phyloP scores from a whole-genome alignment of 2,329 filamentous ascomycete genomes.

The Fusarium napiforme region DNA sequence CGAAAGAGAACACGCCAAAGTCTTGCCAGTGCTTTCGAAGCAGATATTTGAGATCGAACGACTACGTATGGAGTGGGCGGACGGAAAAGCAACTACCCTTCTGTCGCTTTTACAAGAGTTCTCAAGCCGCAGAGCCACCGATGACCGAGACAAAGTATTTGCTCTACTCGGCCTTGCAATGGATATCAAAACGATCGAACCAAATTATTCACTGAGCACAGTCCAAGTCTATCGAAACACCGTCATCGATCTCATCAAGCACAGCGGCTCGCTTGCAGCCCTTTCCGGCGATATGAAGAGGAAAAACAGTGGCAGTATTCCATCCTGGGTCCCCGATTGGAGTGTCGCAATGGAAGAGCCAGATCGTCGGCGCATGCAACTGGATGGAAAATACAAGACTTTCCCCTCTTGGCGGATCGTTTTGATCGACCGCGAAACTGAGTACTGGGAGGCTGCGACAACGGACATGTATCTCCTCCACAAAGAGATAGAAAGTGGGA shows the following conservation, averaged over 20 bases:
- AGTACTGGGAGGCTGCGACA: background rate
- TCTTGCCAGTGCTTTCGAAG: background rate
- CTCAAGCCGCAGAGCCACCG: background rate
- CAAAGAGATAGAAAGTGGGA: background rate
- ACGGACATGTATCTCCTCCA: background rate
- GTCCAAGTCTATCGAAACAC: background rate
- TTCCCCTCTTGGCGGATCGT: fast-evolving
- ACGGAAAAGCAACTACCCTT: fast-evolving
- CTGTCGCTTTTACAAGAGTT: background rate
- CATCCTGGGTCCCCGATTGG: background rate
- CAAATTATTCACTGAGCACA: background rate
- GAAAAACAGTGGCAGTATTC: background rate
- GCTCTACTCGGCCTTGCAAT: background rate
- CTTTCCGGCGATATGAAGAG: background rate
- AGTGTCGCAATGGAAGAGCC: background rate
- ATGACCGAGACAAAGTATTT: background rate
- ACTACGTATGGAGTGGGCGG: background rate
- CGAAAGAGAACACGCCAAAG: background rate
- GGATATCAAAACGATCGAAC: background rate
- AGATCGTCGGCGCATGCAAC: background rate
- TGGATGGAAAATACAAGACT: fast-evolving
- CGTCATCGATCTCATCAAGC: background rate
- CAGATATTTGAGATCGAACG: fast-evolving
- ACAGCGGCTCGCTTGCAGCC: background rate
- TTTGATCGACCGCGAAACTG: fast-evolving